Evolutionary conservation across 768 basidiomycete genomes (phyloP).

Genomic region (Tylopilus sp.): DNA sequence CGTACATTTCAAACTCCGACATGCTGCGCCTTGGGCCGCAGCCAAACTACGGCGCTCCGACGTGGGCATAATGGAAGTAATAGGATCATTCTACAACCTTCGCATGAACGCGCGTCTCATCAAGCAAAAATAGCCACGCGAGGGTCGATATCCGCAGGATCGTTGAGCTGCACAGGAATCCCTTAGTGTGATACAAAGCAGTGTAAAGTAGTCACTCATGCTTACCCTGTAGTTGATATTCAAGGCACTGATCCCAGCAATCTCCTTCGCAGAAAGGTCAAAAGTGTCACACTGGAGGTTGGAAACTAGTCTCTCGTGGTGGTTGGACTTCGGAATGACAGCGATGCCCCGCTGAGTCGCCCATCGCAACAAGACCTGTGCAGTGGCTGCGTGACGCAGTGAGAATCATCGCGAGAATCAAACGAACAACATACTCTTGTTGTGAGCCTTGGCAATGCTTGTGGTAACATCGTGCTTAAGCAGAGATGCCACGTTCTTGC

Average conservation of each 20-base stretch:
- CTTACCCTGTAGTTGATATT: constrained; percentile 63
- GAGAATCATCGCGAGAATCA: not conserved
- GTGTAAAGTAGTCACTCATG: constrained; percentile 4
- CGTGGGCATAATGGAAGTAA: not conserved
- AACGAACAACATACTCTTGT: constrained; percentile 43
- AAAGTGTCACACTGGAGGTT: constrained; percentile 48
- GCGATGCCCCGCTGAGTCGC: constrained; percentile 70
- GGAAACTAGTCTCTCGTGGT: constrained; percentile 34
- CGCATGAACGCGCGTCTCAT: constrained; percentile 9
- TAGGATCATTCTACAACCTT: not conserved
- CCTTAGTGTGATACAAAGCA: constrained; percentile 3
- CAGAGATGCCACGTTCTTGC: constrained; percentile 49
- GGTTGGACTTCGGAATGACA: constrained; percentile 72
- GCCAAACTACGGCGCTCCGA: constrained; percentile 6
- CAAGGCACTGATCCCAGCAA: constrained; percentile 53
- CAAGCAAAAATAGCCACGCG: constrained; percentile 70
- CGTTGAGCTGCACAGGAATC: constrained; percentile 49
- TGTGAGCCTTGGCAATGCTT: constrained; percentile 44
- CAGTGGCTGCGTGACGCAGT: constrained; percentile 29
- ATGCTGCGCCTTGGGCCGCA: constrained; percentile 30
- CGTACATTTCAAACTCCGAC: constrained; percentile 42
- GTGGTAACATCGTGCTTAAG: constrained; percentile 46
- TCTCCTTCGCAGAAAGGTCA: constrained; percentile 54
- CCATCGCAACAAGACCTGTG: constrained; percentile 78
- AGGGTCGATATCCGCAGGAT: constrained; percentile 65